phyloP scores from a whole-genome alignment of 129 eudicot genomes.

The Escallonia rubra region DNA sequence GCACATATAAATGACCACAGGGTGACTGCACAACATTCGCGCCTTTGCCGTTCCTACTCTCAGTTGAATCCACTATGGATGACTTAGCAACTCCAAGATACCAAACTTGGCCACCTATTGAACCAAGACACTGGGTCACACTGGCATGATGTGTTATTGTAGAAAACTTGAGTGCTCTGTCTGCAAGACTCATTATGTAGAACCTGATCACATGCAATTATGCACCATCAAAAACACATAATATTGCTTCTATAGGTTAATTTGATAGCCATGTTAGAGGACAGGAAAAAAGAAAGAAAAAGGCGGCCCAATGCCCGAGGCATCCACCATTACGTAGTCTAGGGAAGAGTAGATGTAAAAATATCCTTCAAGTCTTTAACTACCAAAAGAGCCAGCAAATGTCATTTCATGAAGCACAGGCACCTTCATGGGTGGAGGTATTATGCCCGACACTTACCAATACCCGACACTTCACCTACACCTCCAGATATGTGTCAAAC shows the following conservation, averaged over 20 bases:
- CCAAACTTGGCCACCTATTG: constrained; percentile 73
- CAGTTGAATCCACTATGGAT: constrained; percentile 52
- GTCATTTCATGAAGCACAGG: too few relatives aligned
- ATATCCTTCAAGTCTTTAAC: too few relatives aligned
- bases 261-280: too few relatives aligned
- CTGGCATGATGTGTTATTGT: constrained; percentile 83
- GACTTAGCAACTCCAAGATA: constrained; percentile 89
- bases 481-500: too few relatives aligned
- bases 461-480: too few relatives aligned
- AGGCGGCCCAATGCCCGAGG: too few relatives aligned
- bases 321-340: too few relatives aligned
- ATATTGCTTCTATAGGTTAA: neutral
- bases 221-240: neutral
- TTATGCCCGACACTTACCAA: too few relatives aligned
- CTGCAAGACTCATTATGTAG: constrained; percentile 71
- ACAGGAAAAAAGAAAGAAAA: too few relatives aligned
- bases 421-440: too few relatives aligned
- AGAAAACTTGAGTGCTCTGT: constrained; percentile 56
- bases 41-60: constrained; percentile 18
- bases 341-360: too few relatives aligned
- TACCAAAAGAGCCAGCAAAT: too few relatives aligned
- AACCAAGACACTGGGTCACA: constrained; percentile 94
- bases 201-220: constrained; percentile 40
- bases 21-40: constrained; percentile 38
- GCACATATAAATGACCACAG: constrained; percentile 68